Conservation (phyloP, 2,329 filamentous ascomycete genomes). For the Rachicladosporium sp. region DNA sequence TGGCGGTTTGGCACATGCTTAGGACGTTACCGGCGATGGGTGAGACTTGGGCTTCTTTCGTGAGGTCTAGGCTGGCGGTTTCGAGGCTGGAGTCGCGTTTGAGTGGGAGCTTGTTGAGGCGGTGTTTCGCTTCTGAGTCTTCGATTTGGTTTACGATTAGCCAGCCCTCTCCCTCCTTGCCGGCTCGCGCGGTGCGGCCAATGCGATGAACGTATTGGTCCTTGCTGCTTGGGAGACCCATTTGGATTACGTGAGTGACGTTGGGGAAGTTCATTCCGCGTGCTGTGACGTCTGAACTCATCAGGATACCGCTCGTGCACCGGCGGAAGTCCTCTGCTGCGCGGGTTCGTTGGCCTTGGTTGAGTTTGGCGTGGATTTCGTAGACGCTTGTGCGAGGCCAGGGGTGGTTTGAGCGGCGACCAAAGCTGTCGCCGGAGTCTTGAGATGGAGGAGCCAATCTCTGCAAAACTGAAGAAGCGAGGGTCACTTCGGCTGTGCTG, state of each 20-base stretch:
- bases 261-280: conserved; percentile 43
- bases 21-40: conserved; percentile 34
- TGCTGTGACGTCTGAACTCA: conserved; percentile 40
- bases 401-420: conserved; percentile 11
- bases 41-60: conserved; percentile 28
- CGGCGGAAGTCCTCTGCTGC: conserved; percentile 61
- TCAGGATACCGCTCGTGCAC: conserved; percentile 42
- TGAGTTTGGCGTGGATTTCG: conserved; percentile 69
- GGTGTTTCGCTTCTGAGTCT: conserved; percentile 32
- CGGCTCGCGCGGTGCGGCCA: conserved; percentile 49
- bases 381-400: conserved; percentile 29
- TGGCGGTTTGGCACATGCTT: conserved; percentile 27
- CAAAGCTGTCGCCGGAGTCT: conserved; percentile 10
- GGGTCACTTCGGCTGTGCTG: conserved; percentile 59
- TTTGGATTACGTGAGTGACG: conserved; percentile 40
- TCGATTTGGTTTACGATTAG: conserved; percentile 50
- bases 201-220: conserved; percentile 42
- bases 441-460: conserved; percentile 24
- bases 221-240: conserved; percentile 32
- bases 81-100: conserved; percentile 41
- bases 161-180: conserved; percentile 60
- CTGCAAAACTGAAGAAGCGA: conserved; percentile 49
- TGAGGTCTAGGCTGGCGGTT: conserved; percentile 37
- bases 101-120: conserved; percentile 49
- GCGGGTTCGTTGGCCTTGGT: conserved; percentile 55